A percentile compares a stretch with the other conserved stretches of the same genome.
phyloP scores from a whole-genome alignment of 441 rosid genomes.

The Brassica hybrid region DNA sequence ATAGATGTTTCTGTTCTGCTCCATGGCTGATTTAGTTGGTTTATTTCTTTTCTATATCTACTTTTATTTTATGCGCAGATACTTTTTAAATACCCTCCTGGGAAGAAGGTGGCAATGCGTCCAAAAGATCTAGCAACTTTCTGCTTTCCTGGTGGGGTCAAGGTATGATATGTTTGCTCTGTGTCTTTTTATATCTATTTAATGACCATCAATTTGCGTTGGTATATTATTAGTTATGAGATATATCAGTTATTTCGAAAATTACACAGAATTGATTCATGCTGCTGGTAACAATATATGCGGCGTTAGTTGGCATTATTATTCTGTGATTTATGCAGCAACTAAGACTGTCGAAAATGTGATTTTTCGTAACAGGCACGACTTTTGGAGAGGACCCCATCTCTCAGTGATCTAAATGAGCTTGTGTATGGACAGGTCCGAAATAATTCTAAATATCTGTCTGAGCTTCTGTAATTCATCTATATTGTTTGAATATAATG shows the following conservation, averaged over 20 bases:
- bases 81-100: conserved; percentile 93
- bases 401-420: too few species aligned
- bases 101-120: conserved; percentile 82
- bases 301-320: neutral
- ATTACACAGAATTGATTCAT: neutral
- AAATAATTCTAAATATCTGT: conserved; percentile 25
- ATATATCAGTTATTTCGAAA: neutral
- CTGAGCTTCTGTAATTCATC: conserved; percentile 19
- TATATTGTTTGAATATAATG: conserved; percentile 10
- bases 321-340: conserved; percentile 14
- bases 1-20: neutral
- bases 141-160: conserved; percentile 95
- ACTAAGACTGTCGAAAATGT: conserved; percentile 18
- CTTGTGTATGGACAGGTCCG: conserved; percentile 95
- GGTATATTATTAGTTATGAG: conserved; percentile 24
- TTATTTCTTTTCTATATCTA: conserved; percentile 17
- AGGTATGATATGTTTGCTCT: conserved; percentile 58
- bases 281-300: neutral
- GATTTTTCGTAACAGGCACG: conserved; percentile 58
- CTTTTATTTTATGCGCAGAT: conserved; percentile 52
- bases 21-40: conserved; percentile 19
- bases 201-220: conserved; percentile 3
- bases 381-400: conserved; percentile 89
- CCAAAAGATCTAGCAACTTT: conserved; percentile 85
- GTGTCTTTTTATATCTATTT: conserved; percentile 5